phyloP scores from a whole-genome alignment of 345 rosid species.

The Rhizophora mangle region DNA sequence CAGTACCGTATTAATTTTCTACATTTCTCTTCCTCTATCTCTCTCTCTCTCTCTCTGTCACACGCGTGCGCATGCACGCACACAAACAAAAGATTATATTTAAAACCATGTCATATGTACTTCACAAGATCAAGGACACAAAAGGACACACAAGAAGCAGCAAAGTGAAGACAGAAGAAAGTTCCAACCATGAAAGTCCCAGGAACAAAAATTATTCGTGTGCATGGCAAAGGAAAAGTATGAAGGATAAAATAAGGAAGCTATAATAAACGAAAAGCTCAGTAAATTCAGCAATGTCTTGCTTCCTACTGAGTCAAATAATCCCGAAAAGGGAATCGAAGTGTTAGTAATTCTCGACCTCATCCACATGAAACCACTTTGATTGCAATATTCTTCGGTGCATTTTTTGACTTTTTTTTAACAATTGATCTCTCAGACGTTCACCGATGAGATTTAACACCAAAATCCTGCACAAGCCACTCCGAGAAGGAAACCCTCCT shows the following conservation, averaged over 20 bases:
- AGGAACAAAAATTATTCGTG: background rate
- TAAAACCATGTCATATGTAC: too few relatives aligned
- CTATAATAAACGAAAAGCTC: too few relatives aligned
- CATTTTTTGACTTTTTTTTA: constrained; percentile 14
- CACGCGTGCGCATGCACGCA: too few relatives aligned
- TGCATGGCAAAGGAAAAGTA: too few relatives aligned
- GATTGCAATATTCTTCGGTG: background rate
- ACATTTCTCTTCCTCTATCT: background rate
- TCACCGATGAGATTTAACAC: constrained; percentile 2
- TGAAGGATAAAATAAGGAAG: too few relatives aligned
- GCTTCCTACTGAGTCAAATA: too few relatives aligned
- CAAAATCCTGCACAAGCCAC: background rate
- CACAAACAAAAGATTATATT: too few relatives aligned
- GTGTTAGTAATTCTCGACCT: background rate
- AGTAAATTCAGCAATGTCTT: too few relatives aligned
- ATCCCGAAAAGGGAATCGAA: too few relatives aligned
- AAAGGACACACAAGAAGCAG: constrained; percentile 5
- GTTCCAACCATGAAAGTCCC: background rate
- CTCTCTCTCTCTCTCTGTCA: background rate
- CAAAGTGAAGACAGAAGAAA: constrained; percentile 14
- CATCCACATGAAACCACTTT: background rate
- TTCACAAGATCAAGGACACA: background rate
- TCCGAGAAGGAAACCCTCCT: background rate
- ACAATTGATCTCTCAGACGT: background rate
- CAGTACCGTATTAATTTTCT: background rate